Evolutionary conservation across 2,329 filamentous ascomycete species (phyloP).

Genomic region (Arachnopeziza araneosa): DNA sequence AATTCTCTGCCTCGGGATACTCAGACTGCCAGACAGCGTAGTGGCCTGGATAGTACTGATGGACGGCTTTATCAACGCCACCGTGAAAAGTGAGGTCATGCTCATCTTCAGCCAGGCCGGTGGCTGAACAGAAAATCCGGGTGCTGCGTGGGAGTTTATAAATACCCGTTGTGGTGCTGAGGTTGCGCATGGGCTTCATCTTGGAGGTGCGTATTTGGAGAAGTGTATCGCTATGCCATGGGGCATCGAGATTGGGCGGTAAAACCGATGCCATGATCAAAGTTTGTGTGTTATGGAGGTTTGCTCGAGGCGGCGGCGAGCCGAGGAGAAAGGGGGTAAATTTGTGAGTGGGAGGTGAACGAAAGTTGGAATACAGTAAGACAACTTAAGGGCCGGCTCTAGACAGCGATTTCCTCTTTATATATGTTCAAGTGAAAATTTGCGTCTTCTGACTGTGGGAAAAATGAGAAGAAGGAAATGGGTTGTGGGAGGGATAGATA

Average conservation of each 20-base stretch:
- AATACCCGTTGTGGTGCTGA: slow-evolving; percentile 50
- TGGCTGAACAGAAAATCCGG: slow-evolving; percentile 17
- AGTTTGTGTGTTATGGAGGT: neutral
- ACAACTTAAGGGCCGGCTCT: too few relatives aligned
- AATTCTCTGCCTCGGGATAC: slow-evolving; percentile 45
- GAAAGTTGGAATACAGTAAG: too few relatives aligned
- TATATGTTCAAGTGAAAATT: neutral
- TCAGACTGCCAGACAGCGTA: slow-evolving; percentile 50
- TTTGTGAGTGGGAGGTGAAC: neutral
- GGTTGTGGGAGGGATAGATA: neutral
- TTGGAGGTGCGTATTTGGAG: slow-evolving; percentile 52
- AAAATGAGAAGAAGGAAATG: neutral
- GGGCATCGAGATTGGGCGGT: slow-evolving; percentile 13
- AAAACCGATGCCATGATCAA: slow-evolving; percentile 12
- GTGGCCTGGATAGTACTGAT: slow-evolving; percentile 52
- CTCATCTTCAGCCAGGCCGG: slow-evolving; percentile 53
- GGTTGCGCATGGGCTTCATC: slow-evolving; percentile 48
- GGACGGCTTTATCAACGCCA: slow-evolving; percentile 56
- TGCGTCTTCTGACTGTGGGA: neutral
- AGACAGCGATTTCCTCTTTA: too few relatives aligned
- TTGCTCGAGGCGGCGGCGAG: neutral
- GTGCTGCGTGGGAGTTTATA: slow-evolving; percentile 19
- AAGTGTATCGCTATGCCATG: slow-evolving; percentile 33
- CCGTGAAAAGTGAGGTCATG: slow-evolving; percentile 58
- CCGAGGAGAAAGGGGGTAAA: neutral